Conservation (phyloP, 1,284 basidiomycete species). For the Trametes versicolor region DNA sequence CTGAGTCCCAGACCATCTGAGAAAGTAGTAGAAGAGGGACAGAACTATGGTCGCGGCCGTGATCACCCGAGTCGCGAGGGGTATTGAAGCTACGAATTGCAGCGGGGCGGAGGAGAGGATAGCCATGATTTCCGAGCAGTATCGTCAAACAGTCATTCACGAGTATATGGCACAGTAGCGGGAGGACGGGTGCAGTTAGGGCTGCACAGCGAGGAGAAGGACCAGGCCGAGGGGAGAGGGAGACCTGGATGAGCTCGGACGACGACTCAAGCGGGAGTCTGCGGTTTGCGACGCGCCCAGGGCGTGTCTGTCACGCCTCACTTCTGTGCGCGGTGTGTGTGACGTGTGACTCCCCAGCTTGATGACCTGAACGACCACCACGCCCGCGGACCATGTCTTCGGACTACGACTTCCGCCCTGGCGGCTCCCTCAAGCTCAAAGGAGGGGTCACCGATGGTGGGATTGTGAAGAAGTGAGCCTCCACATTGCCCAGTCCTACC, state of each 20-base stretch:
- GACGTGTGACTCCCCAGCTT: constrained; percentile 39
- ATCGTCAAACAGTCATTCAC: constrained; percentile 26
- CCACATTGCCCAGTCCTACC: constrained; percentile 16
- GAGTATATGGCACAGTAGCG: background rate
- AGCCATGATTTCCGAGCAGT: constrained; percentile 59
- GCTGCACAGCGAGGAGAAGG: constrained; percentile 4
- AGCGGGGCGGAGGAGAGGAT: constrained; percentile 73
- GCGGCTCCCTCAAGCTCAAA: constrained; percentile 92
- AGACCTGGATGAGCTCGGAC: background rate
- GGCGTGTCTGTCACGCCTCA: constrained; percentile 32
- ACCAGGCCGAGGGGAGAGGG: constrained; percentile 5
- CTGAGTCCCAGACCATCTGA: constrained; percentile 62
- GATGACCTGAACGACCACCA: constrained; percentile 38
- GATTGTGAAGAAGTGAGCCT: constrained; percentile 81
- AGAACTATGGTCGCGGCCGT: constrained; percentile 73
- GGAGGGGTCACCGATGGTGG: constrained; percentile 81
- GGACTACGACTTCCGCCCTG: constrained; percentile 88
- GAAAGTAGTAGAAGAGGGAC: constrained; percentile 73
- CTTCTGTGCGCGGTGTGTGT: constrained; percentile 31
- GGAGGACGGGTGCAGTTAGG: background rate
- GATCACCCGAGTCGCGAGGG: constrained; percentile 82
- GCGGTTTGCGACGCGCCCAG: constrained; percentile 20
- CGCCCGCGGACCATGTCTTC: constrained; percentile 58
- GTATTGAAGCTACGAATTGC: constrained; percentile 73
- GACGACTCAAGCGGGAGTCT: constrained; percentile 5